Conservation (phyloP, 441 rosid genomes). For the Eutrema salsugineum region DNA sequence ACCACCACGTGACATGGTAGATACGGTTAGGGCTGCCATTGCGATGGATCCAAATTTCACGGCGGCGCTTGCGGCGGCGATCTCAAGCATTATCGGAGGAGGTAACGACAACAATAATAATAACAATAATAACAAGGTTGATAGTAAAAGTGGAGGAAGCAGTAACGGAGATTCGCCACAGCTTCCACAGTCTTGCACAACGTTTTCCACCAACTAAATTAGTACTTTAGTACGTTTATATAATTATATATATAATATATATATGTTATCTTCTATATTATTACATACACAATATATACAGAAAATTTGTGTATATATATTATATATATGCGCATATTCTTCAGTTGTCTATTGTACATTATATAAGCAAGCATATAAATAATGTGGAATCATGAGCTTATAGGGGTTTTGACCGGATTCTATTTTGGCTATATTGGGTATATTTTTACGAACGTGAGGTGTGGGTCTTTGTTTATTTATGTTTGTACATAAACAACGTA, state of each 20-base stretch:
- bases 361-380: background rate
- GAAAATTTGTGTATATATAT: background rate
- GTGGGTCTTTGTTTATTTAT: background rate
- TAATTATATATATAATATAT: background rate
- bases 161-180: constrained; percentile 62
- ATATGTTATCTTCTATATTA: background rate
- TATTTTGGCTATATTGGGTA: background rate
- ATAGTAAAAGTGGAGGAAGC: constrained; percentile 26
- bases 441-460: background rate
- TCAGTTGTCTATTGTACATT: constrained; percentile 11
- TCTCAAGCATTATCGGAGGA: constrained; percentile 52
- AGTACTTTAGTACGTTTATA: background rate
- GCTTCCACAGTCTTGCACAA: constrained; percentile 89
- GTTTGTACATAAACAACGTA: too few species aligned
- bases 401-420: background rate
- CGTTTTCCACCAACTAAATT: constrained; percentile 65
- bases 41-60: constrained; percentile 82
- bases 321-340: background rate
- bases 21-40: constrained; percentile 66
- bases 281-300: background rate
- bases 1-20: constrained; percentile 46
- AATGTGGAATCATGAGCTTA: background rate
- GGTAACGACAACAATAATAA: constrained; percentile 7
- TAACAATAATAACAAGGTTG: constrained; percentile 13
- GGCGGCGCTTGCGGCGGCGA: constrained; percentile 76